Percentiles rank a stretch among this genome's conserved stretches.
phyloP scores from a whole-genome alignment of 257 asterid species.

The Eucommia ulmoides region DNA sequence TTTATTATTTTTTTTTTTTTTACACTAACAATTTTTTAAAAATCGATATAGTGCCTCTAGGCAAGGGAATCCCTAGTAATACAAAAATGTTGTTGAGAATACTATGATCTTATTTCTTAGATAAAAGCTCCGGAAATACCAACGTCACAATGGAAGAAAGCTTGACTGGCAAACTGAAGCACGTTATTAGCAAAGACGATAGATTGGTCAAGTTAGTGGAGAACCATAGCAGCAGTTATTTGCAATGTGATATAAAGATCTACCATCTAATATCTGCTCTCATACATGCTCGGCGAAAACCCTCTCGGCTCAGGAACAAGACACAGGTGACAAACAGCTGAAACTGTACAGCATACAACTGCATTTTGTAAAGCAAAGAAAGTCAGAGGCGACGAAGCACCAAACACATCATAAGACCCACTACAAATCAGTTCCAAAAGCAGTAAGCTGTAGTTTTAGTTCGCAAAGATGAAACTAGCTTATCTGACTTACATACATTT shows the following conservation, averaged over 20 bases:
- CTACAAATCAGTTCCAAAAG: neutral
- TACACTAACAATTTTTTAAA: no score
- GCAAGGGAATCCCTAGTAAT: no score
- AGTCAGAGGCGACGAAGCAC: constrained; percentile 4
- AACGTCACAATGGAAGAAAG: no score
- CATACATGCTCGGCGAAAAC: constrained; percentile 91
- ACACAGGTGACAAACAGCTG: constrained; percentile 82
- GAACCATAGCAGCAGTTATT: no score
- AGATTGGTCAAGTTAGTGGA: neutral
- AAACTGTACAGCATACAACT: constrained; percentile 90
- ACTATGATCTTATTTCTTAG: no score
- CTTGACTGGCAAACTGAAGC: no score
- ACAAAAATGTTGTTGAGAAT: no score
- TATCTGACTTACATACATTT: neutral
- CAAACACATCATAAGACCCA: neutral
- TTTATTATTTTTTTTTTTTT: no score
- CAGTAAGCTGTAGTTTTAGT: neutral
- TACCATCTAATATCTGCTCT: constrained; percentile 80
- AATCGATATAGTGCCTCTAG: no score
- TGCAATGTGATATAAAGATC: no score
- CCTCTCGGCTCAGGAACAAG: constrained; percentile 91
- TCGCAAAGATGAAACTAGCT: neutral
- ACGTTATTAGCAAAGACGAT: no score
- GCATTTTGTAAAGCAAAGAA: constrained; percentile 21
- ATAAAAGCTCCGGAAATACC: no score